A percentile compares a stretch with the other conserved stretches of the same genome.
phyloP scores from a whole-genome alignment of 139 green algal species.

The Bryopsis sp. region DNA sequence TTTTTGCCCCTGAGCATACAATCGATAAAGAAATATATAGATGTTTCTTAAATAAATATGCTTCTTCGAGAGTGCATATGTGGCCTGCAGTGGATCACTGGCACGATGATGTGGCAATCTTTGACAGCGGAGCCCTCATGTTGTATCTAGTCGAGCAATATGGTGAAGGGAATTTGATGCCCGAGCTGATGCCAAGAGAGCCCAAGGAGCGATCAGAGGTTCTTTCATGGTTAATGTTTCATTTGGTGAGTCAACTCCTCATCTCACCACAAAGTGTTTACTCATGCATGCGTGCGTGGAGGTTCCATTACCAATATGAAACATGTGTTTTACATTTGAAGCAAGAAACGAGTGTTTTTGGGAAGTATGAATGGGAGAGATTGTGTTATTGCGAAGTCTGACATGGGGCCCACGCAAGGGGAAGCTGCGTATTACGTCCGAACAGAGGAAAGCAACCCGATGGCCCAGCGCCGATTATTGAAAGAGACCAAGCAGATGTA shows the following conservation, averaged over 20 bases:
- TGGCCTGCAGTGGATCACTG: constrained; percentile 24
- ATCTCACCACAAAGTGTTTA: constrained; percentile 27
- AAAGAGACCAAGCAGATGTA: constrained; percentile 35
- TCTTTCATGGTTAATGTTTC: constrained; percentile 6
- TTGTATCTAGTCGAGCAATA: constrained; percentile 22
- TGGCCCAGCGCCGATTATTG: constrained; percentile 30
- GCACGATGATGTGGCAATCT: constrained; percentile 21
- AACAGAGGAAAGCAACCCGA: constrained; percentile 26
- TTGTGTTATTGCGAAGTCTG: too few relatives aligned
- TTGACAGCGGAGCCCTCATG: constrained; percentile 25
- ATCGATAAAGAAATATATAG: too few relatives aligned
- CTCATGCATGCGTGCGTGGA: constrained; percentile 25
- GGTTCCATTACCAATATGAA: constrained; percentile 27
- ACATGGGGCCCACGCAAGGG: constrained; percentile 16
- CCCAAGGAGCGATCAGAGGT: constrained; percentile 7
- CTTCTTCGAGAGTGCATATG: too few relatives aligned
- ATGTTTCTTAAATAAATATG: too few relatives aligned
- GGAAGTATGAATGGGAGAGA: too few relatives aligned
- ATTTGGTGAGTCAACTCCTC: constrained; percentile 2
- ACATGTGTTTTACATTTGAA: constrained; percentile 35
- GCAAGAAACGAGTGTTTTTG: too few relatives aligned
- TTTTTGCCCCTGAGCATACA: too few relatives aligned
- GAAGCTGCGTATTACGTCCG: constrained; percentile 25
- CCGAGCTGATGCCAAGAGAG: constrained; percentile 15
- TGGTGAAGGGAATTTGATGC: constrained; percentile 8